Percentiles rank a stretch among this genome's conserved stretches.
phyloP scores from a whole-genome alignment of 2,329 filamentous ascomycete species.

The Penicillium sp. region DNA sequence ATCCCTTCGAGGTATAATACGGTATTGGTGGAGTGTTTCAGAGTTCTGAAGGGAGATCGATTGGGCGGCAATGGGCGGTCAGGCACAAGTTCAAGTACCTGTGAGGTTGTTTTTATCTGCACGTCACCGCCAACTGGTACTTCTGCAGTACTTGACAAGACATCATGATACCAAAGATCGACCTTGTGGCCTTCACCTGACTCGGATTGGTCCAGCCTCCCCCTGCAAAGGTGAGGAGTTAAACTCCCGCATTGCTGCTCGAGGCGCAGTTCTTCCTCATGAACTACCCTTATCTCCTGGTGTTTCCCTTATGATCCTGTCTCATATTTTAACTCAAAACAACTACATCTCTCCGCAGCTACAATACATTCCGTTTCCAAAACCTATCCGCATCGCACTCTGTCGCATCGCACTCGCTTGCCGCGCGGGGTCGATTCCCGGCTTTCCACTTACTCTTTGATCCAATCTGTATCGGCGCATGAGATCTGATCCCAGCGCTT shows the following conservation, averaged over 20 bases:
- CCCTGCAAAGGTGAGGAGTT: constrained; percentile 20
- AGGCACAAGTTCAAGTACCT: constrained; percentile 14
- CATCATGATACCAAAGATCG: constrained; percentile 8
- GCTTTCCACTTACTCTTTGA: constrained; percentile 9
- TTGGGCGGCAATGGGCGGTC: constrained; percentile 27
- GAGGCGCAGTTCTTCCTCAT: constrained; percentile 10
- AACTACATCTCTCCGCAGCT: constrained; percentile 7
- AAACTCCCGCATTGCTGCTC: constrained; percentile 19
- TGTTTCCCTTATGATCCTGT: background rate
- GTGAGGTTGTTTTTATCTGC: background rate
- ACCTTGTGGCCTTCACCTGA: constrained; percentile 9
- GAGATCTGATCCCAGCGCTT: constrained; percentile 11
- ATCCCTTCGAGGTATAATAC: background rate
- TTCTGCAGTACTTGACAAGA: background rate
- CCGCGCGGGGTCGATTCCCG: constrained; percentile 24
- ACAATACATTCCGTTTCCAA: constrained; percentile 4
- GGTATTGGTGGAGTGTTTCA: constrained; percentile 11
- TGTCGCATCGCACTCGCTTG: constrained; percentile 18
- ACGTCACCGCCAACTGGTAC: background rate
- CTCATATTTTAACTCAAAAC: constrained; percentile 1
- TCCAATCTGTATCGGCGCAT: constrained; percentile 13
- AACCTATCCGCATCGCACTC: constrained; percentile 18
- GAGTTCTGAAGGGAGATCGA: constrained; percentile 8
- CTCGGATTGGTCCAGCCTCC: constrained; percentile 33
- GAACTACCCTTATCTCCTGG: background rate